Percentiles rank a stretch among this genome's conserved stretches.
These are phyloP conservation scores for Sclerotinia sclerotiorum DNA, from an alignment of 2,329 filamentous ascomycete genomes.

Conservation along the genomic window DNA sequence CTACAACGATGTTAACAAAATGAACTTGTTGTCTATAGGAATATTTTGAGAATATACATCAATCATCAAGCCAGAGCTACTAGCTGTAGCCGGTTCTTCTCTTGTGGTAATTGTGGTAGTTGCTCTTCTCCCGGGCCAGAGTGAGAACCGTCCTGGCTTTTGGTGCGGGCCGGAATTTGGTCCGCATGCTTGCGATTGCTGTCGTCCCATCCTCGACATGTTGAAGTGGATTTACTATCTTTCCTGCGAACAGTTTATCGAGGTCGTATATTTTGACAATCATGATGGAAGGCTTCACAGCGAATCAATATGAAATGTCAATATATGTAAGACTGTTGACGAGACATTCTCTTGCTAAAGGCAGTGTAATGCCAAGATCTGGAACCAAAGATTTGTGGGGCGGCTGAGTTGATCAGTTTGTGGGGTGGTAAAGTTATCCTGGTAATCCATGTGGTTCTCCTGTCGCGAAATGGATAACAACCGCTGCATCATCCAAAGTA, in stretches of 20 bases:
- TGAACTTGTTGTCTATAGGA: neutral
- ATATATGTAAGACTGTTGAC: conserved; percentile 13
- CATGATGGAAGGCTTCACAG: conserved; percentile 6
- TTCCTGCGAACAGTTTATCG: conserved; percentile 15
- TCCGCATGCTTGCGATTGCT: conserved; percentile 12
- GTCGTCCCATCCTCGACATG: conserved; percentile 18
- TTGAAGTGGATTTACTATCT: neutral
- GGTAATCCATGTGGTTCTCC: conserved; percentile 3
- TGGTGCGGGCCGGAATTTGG: conserved; percentile 2
- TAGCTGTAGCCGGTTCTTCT: neutral
- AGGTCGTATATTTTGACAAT: neutral
- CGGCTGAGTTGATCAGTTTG: conserved; percentile 11
- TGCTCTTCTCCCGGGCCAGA: conserved; percentile 16
- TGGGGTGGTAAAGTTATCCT: neutral
- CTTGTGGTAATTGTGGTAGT: neutral
- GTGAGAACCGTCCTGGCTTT: conserved; percentile 17
- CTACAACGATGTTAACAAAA: conserved; percentile 25
- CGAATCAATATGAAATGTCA: neutral
- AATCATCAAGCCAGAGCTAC: conserved; percentile 7
- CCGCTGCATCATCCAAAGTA: too few relatives aligned
- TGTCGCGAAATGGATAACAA: neutral
- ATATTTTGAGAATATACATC: neutral
- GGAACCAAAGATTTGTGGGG: conserved; percentile 9
- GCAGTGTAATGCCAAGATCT: conserved; percentile 19
- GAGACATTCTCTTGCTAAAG: conserved; percentile 9